Evolutionary conservation across 352 stramenopile species (phyloP).

Genomic region (Phytopythium vexans): DNA sequence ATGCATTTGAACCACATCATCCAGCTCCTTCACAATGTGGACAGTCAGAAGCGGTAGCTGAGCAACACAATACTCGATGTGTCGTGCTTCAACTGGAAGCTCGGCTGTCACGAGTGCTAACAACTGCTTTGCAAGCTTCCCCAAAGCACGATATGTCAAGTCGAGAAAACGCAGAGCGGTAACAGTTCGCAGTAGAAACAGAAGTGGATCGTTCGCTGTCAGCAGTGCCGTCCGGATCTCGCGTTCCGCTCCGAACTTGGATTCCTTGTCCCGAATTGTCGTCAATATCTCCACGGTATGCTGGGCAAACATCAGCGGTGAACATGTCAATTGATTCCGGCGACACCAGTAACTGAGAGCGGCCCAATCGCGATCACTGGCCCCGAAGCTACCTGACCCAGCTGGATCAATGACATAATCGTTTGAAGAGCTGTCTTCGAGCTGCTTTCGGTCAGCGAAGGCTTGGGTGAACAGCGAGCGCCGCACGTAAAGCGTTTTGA

Average conservation of each 20-base stretch:
- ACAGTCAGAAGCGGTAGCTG: constrained; percentile 55
- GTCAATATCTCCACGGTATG: constrained; percentile 67
- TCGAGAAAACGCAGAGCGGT: constrained; percentile 50
- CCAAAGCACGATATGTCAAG: constrained; percentile 55
- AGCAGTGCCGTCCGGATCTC: constrained; percentile 44
- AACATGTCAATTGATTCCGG: constrained; percentile 31
- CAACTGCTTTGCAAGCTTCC: constrained; percentile 74
- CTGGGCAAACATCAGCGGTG: constrained; percentile 69
- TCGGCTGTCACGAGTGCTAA: constrained; percentile 41
- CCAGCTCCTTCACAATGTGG: constrained; percentile 71
- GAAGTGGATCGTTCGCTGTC: constrained; percentile 42
- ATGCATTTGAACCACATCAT: constrained; percentile 56
- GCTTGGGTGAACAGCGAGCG: constrained; percentile 53
- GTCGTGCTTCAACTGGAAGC: constrained; percentile 29
- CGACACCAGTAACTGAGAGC: constrained; percentile 57
- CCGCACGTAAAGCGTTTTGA: constrained; percentile 57
- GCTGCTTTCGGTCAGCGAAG: constrained; percentile 33
- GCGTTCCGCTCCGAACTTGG: constrained; percentile 46
- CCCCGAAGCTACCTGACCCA: too few relatives aligned
- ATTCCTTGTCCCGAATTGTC: constrained; percentile 64
- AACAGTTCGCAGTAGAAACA: constrained; percentile 58
- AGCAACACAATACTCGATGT: constrained; percentile 51
- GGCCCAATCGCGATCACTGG: constrained; percentile 9
- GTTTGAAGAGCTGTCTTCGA: constrained; percentile 17
- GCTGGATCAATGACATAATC: too few relatives aligned